A percentile compares a stretch with the other conserved stretches of the same genome.
Conservation (phyloP, 768 basidiomycete genomes). For the Tricholoma terreum region DNA sequence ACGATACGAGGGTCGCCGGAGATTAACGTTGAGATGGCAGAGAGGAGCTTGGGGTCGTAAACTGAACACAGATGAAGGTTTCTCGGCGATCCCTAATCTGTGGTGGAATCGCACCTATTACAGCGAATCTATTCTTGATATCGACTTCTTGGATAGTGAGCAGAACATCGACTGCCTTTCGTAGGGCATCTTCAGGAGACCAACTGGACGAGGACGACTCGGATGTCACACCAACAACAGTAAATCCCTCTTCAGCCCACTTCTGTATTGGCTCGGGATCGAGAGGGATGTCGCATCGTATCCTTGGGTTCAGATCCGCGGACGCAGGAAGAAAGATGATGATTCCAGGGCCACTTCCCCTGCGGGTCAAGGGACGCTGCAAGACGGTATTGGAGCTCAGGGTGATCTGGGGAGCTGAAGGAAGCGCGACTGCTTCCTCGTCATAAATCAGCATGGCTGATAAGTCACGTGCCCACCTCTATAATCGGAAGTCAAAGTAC, state of each 20-base stretch:
- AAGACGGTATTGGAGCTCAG: constrained; percentile 32
- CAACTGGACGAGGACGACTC: constrained; percentile 14
- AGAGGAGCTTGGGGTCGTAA: constrained; percentile 31
- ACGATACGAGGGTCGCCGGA: constrained; percentile 29
- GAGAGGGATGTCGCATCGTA: constrained; percentile 27
- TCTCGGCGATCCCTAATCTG: background rate
- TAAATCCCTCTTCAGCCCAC: constrained; percentile 56
- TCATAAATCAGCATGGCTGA: constrained; percentile 27
- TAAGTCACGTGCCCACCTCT: background rate
- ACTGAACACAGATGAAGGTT: constrained; percentile 14
- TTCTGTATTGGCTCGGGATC: constrained; percentile 50
- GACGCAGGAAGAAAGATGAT: constrained; percentile 39
- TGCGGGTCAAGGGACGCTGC: constrained; percentile 47
- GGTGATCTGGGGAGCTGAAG: constrained; percentile 34
- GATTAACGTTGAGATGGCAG: constrained; percentile 25
- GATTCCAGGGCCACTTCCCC: constrained; percentile 47
- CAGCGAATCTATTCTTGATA: constrained; percentile 40
- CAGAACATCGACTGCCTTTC: constrained; percentile 33
- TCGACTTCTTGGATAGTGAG: constrained; percentile 35
- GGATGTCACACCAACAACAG: constrained; percentile 41
- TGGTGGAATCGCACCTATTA: constrained; percentile 34
- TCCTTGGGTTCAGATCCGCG: constrained; percentile 21
- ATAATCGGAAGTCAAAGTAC: constrained; percentile 13
- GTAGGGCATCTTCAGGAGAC: constrained; percentile 26
- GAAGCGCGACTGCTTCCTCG: constrained; percentile 41